Evolutionary conservation across 495 filamentous ascomycete species (phyloP).

Genomic region (Aspergillus sclerotioniger): DNA sequence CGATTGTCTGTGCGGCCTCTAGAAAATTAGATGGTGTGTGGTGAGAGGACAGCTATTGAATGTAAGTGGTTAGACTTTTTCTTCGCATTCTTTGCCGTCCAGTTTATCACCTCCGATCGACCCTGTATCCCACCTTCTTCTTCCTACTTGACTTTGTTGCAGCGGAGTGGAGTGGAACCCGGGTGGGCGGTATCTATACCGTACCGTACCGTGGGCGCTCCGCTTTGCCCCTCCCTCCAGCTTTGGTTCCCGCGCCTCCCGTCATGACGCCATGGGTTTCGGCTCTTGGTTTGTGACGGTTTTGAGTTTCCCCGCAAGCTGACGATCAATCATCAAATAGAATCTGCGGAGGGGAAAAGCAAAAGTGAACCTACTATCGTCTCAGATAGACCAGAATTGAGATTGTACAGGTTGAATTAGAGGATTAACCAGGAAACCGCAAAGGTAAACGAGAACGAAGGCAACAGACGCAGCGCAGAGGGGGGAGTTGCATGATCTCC

Average conservation of each 20-base stretch:
- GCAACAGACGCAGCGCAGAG: background rate
- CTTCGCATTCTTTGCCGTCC: background rate
- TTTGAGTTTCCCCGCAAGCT: slow-evolving; percentile 20
- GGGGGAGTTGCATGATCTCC: background rate
- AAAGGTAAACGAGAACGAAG: too few relatives aligned
- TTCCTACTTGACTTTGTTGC: background rate
- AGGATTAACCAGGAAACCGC: background rate
- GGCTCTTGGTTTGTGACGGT: slow-evolving; percentile 6
- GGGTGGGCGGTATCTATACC: slow-evolving; percentile 1
- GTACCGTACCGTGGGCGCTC: slow-evolving; percentile 10
- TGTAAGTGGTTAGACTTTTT: background rate
- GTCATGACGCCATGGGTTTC: slow-evolving; percentile 20
- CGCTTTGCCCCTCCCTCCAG: slow-evolving; percentile 4
- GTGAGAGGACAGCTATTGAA: background rate
- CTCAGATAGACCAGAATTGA: background rate
- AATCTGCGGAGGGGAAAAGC: background rate
- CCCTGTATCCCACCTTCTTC: background rate
- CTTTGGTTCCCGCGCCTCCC: slow-evolving; percentile 5
- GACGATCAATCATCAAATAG: slow-evolving; percentile 10
- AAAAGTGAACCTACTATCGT: background rate
- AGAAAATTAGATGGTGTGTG: background rate
- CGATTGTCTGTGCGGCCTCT: background rate
- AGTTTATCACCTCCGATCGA: background rate
- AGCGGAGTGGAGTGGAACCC: slow-evolving; percentile 8
- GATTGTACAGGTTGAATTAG: background rate